Base-by-base conservation (phyloP, 2,329 filamentous ascomycete genomes). In the Verticillium zaregamsianum region DNA sequence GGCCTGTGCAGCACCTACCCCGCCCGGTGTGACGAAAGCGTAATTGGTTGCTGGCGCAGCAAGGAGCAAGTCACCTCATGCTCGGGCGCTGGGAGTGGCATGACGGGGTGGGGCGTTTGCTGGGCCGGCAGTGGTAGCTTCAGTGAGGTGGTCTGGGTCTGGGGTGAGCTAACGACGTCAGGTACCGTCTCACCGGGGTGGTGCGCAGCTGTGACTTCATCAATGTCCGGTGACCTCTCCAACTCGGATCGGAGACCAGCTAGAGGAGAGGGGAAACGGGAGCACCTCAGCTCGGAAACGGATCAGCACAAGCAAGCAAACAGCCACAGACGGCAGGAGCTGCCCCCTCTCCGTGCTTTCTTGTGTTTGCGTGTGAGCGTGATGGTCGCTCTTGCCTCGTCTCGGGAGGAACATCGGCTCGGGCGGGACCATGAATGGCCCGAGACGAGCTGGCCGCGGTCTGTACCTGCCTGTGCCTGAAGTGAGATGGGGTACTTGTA, bases 21-120 rank as follows among this genome's bases (percentile, higher is more conserved):
- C 76, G 76, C 76, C 76, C 76, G 73, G 71, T 76, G 74, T 76
- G 74, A 76, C 74, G 72, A 76, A 73, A 74, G 70, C 71, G 69
- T 68, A 52, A 52, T 52, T 52, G 45, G 45, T 8, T 52, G 60
- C 57, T 58, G 60, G 58, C 20, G n/a, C 45, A 14, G 45, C 20
- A 12, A 14, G 45, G 17, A 52, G n/a, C 7, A 52, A 14, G 45
- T 52, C 45, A 52, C n/a, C 45, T 52, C 45, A 52, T 52, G 20
- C 45, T 52, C 45, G 12, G 45, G 25, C 33, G 55, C 33, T 37
- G 31, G 31, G n/a, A 58, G 57, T 58, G 57, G 57, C 57, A 45
- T 58, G 57, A 58, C 57, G 35, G 40, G 57, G 37, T 58, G 57
- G 57, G 57, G 45, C 45, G 45, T 52, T 52, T 15, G 45, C 45